Evolutionary conservation across 2,329 filamentous ascomycete genomes (phyloP).

Genomic region (Talaromyces sp.): DNA sequence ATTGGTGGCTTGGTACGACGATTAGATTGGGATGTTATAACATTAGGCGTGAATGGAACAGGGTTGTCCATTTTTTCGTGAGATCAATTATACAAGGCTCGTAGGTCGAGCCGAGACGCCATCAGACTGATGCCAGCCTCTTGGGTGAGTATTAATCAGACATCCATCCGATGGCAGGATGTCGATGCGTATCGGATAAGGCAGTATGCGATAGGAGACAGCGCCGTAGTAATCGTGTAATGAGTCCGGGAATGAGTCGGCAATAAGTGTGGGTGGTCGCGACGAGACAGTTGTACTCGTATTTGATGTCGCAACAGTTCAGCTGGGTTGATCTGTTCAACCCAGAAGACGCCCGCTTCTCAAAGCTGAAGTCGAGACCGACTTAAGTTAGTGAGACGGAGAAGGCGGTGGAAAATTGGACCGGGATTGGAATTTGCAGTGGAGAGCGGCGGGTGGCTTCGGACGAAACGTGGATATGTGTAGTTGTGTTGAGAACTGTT

Average conservation of each 20-base stretch:
- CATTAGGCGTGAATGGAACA: conserved; percentile 7
- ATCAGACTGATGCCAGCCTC: conserved; percentile 14
- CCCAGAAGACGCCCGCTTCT: background rate
- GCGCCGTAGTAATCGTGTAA: background rate
- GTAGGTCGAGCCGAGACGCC: conserved; percentile 1
- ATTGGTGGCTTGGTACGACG: background rate
- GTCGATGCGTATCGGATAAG: background rate
- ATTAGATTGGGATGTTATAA: background rate
- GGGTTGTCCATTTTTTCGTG: conserved; percentile 15
- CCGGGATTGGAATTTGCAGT: background rate
- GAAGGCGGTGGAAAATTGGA: conserved; percentile 7
- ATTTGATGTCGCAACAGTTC: background rate
- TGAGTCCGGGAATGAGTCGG: background rate
- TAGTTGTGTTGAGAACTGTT: background rate
- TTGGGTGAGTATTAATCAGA: background rate
- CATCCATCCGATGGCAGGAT: conserved; percentile 1
- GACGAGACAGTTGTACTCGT: background rate
- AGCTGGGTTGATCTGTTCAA: background rate
- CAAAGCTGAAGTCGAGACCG: background rate
- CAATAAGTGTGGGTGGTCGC: too few relatives aligned
- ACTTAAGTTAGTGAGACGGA: background rate
- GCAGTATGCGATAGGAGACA: background rate
- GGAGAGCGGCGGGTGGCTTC: background rate
- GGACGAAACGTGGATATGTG: background rate
- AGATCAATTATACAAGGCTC: background rate